A percentile compares a stretch with the other conserved stretches of the same genome.
Evolutionary conservation across 2,329 filamentous ascomycete genomes (phyloP).

Genomic region (Dichotomopilus funicola): DNA sequence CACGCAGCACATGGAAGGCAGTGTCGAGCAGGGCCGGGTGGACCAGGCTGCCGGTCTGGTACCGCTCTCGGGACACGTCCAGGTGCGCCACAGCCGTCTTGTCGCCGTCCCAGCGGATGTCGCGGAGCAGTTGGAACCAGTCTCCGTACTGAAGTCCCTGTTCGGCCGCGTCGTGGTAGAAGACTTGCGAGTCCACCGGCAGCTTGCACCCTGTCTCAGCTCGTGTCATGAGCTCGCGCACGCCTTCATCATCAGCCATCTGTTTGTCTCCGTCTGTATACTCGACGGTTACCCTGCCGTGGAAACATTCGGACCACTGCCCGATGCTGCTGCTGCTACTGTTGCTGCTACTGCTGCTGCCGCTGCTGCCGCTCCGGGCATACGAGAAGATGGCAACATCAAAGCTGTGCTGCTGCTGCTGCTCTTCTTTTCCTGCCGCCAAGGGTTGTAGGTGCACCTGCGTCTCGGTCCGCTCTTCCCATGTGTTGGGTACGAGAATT

Average conservation of each 20-base stretch:
- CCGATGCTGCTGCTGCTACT: not conserved
- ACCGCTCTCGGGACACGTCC: constrained; percentile 18
- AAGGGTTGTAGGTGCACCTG: constrained; percentile 25
- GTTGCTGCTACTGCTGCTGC: not conserved
- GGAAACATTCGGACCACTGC: constrained; percentile 29
- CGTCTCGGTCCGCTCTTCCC: constrained; percentile 26
- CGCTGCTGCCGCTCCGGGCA: not conserved
- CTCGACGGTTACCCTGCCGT: constrained; percentile 26
- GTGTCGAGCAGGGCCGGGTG: constrained; percentile 33
- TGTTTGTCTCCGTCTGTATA: constrained; percentile 17
- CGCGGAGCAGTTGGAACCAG: constrained; percentile 25
- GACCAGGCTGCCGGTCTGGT: constrained; percentile 24
- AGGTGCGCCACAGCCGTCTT: constrained; percentile 20
- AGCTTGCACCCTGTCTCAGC: constrained; percentile 14
- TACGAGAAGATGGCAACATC: constrained; percentile 27
- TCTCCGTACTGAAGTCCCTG: constrained; percentile 28
- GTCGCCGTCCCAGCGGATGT: constrained; percentile 28
- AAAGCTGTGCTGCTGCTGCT: constrained; percentile 20
- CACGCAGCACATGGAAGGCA: constrained; percentile 20
- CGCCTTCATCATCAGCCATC: constrained; percentile 13
- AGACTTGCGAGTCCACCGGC: constrained; percentile 22
- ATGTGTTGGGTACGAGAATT: constrained; percentile 12
- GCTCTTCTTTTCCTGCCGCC: constrained; percentile 12
- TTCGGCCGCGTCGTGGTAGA: constrained; percentile 26
- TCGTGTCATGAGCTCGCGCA: not conserved